Evolutionary conservation across 495 filamentous ascomycete genomes (phyloP).

Genomic region (Astrothelium macrocarpum): DNA sequence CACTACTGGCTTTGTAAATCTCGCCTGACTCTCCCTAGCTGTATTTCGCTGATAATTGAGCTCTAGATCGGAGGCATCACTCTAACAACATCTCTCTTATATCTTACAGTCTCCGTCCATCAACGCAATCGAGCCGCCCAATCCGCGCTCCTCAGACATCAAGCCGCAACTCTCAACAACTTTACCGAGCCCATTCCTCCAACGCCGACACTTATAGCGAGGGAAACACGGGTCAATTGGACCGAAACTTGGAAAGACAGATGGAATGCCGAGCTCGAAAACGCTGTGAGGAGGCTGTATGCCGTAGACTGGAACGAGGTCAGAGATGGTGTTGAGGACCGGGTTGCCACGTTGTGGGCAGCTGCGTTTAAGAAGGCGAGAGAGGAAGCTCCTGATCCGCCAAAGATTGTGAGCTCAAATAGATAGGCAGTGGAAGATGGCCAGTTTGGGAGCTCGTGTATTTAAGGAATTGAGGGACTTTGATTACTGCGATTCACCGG

Average conservation of each 20-base stretch:
- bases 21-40: neutral
- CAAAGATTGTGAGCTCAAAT: neutral
- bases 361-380: conserved; percentile 20
- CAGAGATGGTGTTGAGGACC: conserved; percentile 28
- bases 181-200: conserved; percentile 45
- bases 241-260: conserved; percentile 33
- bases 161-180: conserved; percentile 50
- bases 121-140: conserved; percentile 60
- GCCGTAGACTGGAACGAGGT: conserved; percentile 29
- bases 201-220: conserved; percentile 57
- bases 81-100: conserved; percentile 71
- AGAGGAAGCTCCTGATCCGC: conserved; percentile 19
- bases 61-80: conserved; percentile 70
- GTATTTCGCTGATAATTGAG: conserved; percentile 11
- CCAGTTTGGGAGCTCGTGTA: neutral
- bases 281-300: conserved; percentile 25
- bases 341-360: conserved; percentile 16
- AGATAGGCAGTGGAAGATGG: neutral
- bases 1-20: conserved; percentile 70
- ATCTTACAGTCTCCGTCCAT: conserved; percentile 69
- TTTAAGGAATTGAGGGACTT: neutral
- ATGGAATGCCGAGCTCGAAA: conserved; percentile 34
- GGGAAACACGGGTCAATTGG: conserved; percentile 24
- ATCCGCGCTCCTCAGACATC: conserved; percentile 59
- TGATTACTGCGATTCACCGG: neutral